phyloP scores from a whole-genome alignment of 768 basidiomycete species.

The Hygrocybe coccinea region DNA sequence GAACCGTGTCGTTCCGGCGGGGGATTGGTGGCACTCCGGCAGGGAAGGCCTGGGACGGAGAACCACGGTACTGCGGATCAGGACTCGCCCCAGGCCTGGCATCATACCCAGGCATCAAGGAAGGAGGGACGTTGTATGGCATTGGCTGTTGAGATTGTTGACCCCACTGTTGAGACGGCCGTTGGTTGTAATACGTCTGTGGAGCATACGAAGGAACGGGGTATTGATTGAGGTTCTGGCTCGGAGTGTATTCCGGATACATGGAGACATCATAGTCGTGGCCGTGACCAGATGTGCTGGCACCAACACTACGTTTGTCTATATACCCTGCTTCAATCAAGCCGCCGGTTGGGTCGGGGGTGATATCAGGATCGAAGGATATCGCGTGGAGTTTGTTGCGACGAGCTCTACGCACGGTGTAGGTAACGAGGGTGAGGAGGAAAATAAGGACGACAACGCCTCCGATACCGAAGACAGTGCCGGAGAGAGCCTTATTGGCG shows the following conservation, averaged over 20 bases:
- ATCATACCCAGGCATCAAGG: slow-evolving; percentile 1
- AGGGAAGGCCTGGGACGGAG: background rate
- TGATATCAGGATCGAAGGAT: slow-evolving; percentile 44
- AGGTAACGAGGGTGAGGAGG: slow-evolving; percentile 41
- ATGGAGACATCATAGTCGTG: slow-evolving; percentile 4
- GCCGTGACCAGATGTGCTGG: background rate
- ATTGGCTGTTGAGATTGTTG: background rate
- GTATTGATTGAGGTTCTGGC: background rate
- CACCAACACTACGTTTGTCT: background rate
- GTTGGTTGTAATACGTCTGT: background rate
- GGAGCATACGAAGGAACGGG: background rate
- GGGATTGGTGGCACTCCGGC: background rate
- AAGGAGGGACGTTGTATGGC: background rate
- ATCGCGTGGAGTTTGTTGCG: slow-evolving; percentile 44
- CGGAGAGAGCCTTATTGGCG: slow-evolving; percentile 60
- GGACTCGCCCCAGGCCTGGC: background rate
- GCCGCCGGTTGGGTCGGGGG: slow-evolving; percentile 10
- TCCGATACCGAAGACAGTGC: slow-evolving; percentile 50
- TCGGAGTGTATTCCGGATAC: slow-evolving; percentile 6
- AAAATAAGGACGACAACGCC: slow-evolving; percentile 46
- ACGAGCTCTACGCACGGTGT: slow-evolving; percentile 45
- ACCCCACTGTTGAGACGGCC: background rate
- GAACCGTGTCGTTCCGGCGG: background rate
- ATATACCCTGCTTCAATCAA: background rate
- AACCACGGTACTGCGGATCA: background rate